phyloP scores from a whole-genome alignment of 108 stramenopile species.

The Mayamaea pseudoterrestris region DNA sequence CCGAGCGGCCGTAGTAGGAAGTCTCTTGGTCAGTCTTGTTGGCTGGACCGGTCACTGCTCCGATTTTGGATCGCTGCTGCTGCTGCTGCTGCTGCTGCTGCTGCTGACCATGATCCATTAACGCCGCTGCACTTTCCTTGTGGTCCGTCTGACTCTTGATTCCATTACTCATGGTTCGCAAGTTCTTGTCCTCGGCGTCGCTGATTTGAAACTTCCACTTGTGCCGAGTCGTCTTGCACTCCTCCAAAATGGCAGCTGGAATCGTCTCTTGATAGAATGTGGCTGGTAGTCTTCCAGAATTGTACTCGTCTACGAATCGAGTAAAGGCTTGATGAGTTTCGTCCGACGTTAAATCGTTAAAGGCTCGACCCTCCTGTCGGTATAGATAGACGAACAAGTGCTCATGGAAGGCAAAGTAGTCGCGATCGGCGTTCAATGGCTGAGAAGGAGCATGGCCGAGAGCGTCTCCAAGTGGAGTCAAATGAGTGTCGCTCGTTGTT shows the following conservation, averaged over 20 bases:
- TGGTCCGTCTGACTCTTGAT: slow-evolving; percentile 48
- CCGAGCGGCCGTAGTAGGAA: background rate
- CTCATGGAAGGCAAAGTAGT: slow-evolving; percentile 66
- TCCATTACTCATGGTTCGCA: slow-evolving; percentile 46
- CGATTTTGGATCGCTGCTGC: background rate
- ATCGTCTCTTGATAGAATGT: slow-evolving; percentile 43
- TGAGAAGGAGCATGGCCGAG: slow-evolving; percentile 19
- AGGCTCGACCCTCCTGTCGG: slow-evolving; percentile 46
- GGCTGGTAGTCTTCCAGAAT: slow-evolving; percentile 46
- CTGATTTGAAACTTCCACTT: slow-evolving; percentile 59
- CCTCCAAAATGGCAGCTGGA: slow-evolving; percentile 48
- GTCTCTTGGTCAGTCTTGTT: background rate
- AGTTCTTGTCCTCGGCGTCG: slow-evolving; percentile 32
- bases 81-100: background rate
- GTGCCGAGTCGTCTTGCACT: slow-evolving; percentile 60
- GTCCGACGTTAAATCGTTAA: slow-evolving; percentile 53
- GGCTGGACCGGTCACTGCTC: slow-evolving; percentile 3
- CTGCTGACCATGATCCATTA: background rate
- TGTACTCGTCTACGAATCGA: slow-evolving; percentile 49
- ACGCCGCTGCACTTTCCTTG: background rate
- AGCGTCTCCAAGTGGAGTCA: slow-evolving; percentile 21
- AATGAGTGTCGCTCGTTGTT: no score
- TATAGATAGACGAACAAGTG: slow-evolving; percentile 70
- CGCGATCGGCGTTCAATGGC: slow-evolving; percentile 43
- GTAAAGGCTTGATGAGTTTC: slow-evolving; percentile 47